A percentile compares a stretch with the other conserved stretches of the same genome.
phyloP scores from a whole-genome alignment of 192 early-diverging fungal species.

The Chytriomyces sp. region DNA sequence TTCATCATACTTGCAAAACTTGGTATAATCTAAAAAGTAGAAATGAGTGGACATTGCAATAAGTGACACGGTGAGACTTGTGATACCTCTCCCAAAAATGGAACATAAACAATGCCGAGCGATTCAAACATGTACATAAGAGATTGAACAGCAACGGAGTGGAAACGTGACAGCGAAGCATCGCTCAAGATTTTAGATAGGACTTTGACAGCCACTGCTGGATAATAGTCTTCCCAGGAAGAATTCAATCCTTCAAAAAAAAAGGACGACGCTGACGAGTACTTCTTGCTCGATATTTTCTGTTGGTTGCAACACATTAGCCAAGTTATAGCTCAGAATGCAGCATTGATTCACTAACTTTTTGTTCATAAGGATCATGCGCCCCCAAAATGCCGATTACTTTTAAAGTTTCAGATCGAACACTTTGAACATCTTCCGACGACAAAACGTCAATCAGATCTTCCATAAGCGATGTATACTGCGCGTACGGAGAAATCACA shows the following conservation, averaged over 20 bases:
- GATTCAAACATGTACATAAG: conserved; percentile 83
- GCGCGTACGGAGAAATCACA: conserved; percentile 81
- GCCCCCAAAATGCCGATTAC: conserved; percentile 84
- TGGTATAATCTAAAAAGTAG: conserved; percentile 70
- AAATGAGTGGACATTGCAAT: conserved; percentile 7
- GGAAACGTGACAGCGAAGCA: conserved; percentile 65
- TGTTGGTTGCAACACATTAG: neutral
- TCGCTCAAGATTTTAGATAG: conserved; percentile 78
- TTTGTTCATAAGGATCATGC: conserved; percentile 74
- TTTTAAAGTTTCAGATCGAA: conserved; percentile 76
- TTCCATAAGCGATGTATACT: conserved; percentile 75
- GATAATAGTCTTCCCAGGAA: conserved; percentile 72
- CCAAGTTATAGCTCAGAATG: neutral
- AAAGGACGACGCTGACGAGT: neutral
- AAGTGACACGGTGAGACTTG: neutral
- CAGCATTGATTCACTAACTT: neutral
- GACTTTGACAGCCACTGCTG: conserved; percentile 72
- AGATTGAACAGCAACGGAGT: conserved; percentile 75
- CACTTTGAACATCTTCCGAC: conserved; percentile 65
- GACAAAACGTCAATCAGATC: conserved; percentile 73
- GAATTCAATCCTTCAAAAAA: neutral
- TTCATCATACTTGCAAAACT: conserved; percentile 77
- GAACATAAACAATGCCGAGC: conserved; percentile 73
- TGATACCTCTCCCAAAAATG: conserved; percentile 68
- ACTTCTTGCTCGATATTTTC: neutral